Percentiles rank a stretch among this genome's conserved stretches.
Evolutionary conservation across 2,329 filamentous ascomycete species (phyloP).

Genomic region (Rugonectria rugulosa): DNA sequence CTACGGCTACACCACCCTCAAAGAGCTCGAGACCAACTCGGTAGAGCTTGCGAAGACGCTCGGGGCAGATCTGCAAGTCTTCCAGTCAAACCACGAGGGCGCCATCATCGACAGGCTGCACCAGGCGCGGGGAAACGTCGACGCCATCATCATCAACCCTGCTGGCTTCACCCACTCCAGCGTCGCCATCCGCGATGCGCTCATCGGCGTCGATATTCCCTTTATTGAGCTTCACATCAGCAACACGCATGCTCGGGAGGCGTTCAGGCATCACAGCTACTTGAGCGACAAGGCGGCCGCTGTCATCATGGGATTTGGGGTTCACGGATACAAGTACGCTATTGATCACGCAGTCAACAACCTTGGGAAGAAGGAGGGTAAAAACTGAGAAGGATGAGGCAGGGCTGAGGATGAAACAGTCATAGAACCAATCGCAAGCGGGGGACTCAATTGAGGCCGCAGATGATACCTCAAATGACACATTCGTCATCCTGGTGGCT

Average conservation of each 20-base stretch:
- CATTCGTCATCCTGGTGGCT: too few relatives aligned
- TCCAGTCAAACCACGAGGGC: constrained; percentile 81
- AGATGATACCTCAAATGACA: too few relatives aligned
- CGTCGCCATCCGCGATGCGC: constrained; percentile 74
- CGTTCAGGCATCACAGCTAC: constrained; percentile 72
- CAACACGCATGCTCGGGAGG: constrained; percentile 76
- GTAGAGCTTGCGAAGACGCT: constrained; percentile 56
- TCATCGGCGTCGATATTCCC: constrained; percentile 70
- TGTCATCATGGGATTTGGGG: constrained; percentile 55
- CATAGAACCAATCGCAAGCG: neutral
- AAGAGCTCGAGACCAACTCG: constrained; percentile 63
- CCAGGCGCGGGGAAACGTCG: constrained; percentile 56
- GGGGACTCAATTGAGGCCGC: too few relatives aligned
- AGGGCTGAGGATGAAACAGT: neutral
- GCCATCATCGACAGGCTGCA: constrained; percentile 77
- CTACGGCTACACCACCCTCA: constrained; percentile 73
- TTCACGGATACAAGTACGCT: constrained; percentile 14
- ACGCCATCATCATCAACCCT: constrained; percentile 76
- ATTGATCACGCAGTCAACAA: constrained; percentile 17
- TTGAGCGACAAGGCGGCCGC: constrained; percentile 76
- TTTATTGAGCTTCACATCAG: constrained; percentile 78
- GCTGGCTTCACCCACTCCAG: constrained; percentile 77
- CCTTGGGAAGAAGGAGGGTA: neutral
- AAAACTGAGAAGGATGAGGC: neutral
- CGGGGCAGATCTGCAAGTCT: constrained; percentile 58